Evolutionary conservation across 2,329 filamentous ascomycete genomes (phyloP).

Genomic region (Stachybotrys elegans): DNA sequence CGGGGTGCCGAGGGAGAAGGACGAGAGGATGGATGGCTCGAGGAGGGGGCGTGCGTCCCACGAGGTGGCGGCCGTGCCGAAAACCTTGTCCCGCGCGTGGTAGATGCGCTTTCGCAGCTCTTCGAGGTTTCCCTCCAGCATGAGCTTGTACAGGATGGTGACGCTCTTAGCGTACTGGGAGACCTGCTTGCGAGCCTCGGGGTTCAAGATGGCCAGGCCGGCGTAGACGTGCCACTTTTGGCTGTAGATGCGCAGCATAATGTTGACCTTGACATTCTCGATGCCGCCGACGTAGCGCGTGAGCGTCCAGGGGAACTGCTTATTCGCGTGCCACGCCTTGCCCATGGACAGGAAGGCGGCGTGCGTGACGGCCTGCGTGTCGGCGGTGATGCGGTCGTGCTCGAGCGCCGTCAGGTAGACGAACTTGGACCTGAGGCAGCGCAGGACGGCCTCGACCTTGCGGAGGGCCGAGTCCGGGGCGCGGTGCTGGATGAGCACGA

Average conservation of each 20-base stretch:
- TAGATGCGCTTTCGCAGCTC: constrained; percentile 71
- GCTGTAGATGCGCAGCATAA: constrained; percentile 92
- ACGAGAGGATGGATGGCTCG: constrained; percentile 79
- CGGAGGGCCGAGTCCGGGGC: constrained; percentile 70
- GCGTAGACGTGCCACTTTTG: constrained; percentile 99
- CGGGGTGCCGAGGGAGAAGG: constrained; percentile 75
- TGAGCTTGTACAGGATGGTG: constrained; percentile 92
- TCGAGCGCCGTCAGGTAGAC: constrained; percentile 82
- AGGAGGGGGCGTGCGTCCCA: constrained; percentile 65
- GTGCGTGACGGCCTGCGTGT: constrained; percentile 97
- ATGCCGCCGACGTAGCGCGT: constrained; percentile 95
- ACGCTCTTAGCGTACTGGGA: constrained; percentile 89
- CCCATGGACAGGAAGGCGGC: constrained; percentile 97
- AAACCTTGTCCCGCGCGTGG: constrained; percentile 61
- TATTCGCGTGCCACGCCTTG: constrained; percentile 91
- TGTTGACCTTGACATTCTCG: constrained; percentile 99
- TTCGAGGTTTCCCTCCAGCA: constrained; percentile 77
- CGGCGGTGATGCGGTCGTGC: constrained; percentile 95
- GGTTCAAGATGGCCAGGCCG: constrained; percentile 93
- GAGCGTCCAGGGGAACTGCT: constrained; percentile 95
- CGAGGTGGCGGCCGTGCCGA: constrained; percentile 55
- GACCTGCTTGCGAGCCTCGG: constrained; percentile 86
- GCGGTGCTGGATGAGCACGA: constrained; percentile 91
- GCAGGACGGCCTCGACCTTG: constrained; percentile 76
- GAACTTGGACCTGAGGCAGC: constrained; percentile 77